Base-by-base conservation (phyloP, 169 alveolate genomes). In the Miamiensis avidus region DNA sequence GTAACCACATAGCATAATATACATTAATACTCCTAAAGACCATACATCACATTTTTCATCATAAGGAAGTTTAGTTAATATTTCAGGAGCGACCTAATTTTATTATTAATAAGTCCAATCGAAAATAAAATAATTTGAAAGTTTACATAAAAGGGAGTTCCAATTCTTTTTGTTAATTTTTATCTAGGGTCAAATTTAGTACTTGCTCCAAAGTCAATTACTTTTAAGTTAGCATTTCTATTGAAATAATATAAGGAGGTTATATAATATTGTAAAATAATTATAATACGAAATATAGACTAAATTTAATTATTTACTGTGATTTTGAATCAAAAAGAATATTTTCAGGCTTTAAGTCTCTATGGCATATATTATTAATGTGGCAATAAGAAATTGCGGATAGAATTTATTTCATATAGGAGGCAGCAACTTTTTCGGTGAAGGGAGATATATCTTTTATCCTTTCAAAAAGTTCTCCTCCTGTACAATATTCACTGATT, bases 311-410 rank as follows among this genome's bases (percentile, higher is more conserved):
- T 49, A 49, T 11, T 49, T 49, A 49, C 69, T 75, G 28, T 65
- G 74, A 76, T n/a, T 79, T 79, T 29, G 85, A 87, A 79, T 88
- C 92, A 88, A 94, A 85, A n/a, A 96, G 65, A 30, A 96, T 92
- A 85, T 96, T 96, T 86, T 94, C 97, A 0, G 98, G 97, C 65
- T 94, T 96, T 31, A 96, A 76, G 83, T 96, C 98, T 74, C 97
- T 87, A 88, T 96, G 98, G 20, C 91, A 90, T 28, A 96, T 90
- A 26, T 93, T 91, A 75, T 91, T 88, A 29, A 87, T 82, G 79
- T 94, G 97, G 79, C 96, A 93, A 84, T 93, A 93, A 65, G 90
- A 87, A 6, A 96, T 85, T 16, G 97, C 97, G 34, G 93, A 87
- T 34, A 96, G 87, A 75, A 96, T 87, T 76, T 96, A 93, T 32